Base-by-base conservation (phyloP, 352 stramenopile genomes). In the Phytophthora pinifolia region DNA sequence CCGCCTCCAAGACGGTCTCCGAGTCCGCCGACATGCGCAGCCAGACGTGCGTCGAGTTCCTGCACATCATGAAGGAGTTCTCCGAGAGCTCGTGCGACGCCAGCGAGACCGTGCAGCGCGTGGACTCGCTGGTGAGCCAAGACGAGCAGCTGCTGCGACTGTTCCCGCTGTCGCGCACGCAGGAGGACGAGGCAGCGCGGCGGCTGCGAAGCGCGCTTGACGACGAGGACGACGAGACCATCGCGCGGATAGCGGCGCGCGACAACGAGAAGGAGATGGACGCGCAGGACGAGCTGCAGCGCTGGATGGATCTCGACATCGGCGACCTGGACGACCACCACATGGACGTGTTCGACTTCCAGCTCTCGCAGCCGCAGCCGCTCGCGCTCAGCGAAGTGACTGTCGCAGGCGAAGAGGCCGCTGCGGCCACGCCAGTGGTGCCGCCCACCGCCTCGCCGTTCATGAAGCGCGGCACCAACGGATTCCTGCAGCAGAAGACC, bases 21-120 rank as follows among this genome's bases (percentile, higher is more conserved):
- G 58, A 31, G 27, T 57, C 59, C 18, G 44, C 34, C 27, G 62
- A 72, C 48, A 76, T 82, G 67, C 71, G 65, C 45, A 83, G 70
- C 46, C 68, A 82, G 50, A 82, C 70, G 38, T 83, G 74, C 50
- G 65, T 80, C 29, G 77, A 82, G 57, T 88, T 88, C 54, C 59
- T 88, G 63, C 72, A 81, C 62, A 88, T 88, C 53, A 88, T 88
- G 77, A 83, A 84, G 45, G 77, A 88, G 59, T 88, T 86, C 51
- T 81, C 70, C 10, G 72, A 85, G 59, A 80, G 69, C 43, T 86
- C 75, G 25, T 88, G 77, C 65, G 70, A 79, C 51, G 72, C 75
- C 43, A 84, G 41, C 48, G 77, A 88, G 61, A 77, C 73, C 44
- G 74, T 83, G 36, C 70, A 86, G 59, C 77, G 77, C 29, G 76